A percentile compares a stretch with the other conserved stretches of the same genome.
These are phyloP conservation scores for Hygrophoropsis aurantiaca DNA, from an alignment of 768 basidiomycete species.

Conservation along the genomic window DNA sequence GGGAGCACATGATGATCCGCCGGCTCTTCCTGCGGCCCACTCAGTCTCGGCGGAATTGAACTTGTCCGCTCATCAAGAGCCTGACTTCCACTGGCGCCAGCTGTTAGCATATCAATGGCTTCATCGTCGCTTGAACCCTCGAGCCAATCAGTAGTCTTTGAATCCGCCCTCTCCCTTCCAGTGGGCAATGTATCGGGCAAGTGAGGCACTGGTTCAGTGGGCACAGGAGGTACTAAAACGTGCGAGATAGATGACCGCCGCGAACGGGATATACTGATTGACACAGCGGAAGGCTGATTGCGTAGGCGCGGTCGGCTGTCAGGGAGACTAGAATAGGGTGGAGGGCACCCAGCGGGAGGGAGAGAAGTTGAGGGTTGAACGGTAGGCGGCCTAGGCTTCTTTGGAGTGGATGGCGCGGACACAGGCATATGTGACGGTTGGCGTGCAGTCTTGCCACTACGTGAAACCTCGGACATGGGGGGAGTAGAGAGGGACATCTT, in stretches of 20 bases:
- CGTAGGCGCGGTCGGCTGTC: constrained; percentile 34
- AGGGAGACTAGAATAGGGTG: constrained; percentile 53
- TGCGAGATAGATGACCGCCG: constrained; percentile 57
- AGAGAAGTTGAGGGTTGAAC: constrained; percentile 16
- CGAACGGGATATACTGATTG: constrained; percentile 44
- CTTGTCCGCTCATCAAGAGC: constrained; percentile 84
- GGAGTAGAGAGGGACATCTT: constrained; percentile 53
- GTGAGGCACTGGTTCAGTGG: constrained; percentile 33
- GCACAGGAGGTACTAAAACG: constrained; percentile 46
- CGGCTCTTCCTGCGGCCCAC: constrained; percentile 15
- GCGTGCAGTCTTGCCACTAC: constrained; percentile 15
- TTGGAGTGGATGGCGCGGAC: constrained; percentile 14
- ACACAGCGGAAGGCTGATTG: constrained; percentile 40
- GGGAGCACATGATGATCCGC: constrained; percentile 21
- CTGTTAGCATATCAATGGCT: constrained; percentile 79
- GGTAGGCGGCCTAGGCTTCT: constrained; percentile 26
- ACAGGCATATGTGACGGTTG: constrained; percentile 17
- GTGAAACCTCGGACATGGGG: constrained; percentile 33
- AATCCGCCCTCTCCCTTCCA: constrained; percentile 41
- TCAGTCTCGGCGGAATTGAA: constrained; percentile 32
- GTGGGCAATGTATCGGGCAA: constrained; percentile 33
- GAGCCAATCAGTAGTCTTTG: constrained; percentile 67
- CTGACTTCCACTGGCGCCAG: constrained; percentile 78
- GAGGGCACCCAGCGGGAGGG: constrained; percentile 55
- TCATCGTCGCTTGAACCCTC: constrained; percentile 81